Conservation (phyloP, 78 protist genomes). For the Isochrysis galbana region DNA sequence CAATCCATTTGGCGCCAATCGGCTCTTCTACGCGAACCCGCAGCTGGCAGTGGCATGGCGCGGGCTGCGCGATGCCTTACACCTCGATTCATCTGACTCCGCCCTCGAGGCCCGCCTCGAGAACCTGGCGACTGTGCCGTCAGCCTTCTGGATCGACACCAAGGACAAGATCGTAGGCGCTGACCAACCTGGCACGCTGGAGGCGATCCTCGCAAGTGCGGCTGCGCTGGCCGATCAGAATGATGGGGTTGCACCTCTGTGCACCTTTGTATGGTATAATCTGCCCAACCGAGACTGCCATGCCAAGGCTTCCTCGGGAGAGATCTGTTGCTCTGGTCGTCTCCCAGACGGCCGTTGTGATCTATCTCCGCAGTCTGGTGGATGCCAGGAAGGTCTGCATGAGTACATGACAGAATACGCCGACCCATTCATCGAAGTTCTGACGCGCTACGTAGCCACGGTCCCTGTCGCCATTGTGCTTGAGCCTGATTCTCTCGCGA, state of each 20-base stretch:
- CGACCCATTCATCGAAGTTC: background rate
- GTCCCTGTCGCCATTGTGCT: background rate
- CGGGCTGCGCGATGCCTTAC: too few species aligned
- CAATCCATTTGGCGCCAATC: too few species aligned
- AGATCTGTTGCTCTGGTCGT: constrained; percentile 1
- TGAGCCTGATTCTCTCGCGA: background rate
- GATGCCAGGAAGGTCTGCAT: background rate
- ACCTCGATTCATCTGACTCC: too few species aligned
- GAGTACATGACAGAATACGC: background rate
- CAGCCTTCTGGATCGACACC: too few species aligned
- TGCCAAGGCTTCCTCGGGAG: background rate
- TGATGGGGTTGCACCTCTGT: background rate
- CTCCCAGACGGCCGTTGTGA: background rate
- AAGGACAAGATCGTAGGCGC: too few species aligned
- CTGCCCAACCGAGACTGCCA: background rate
- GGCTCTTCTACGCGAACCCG: too few species aligned
- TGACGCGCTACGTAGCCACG: background rate
- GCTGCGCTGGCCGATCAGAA: too few species aligned
- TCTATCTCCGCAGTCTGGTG: background rate
- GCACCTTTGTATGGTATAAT: background rate
- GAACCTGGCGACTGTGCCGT: too few species aligned
- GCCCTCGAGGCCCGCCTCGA: too few species aligned
- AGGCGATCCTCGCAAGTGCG: too few species aligned
- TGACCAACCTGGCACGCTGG: too few species aligned
- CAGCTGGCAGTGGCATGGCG: too few species aligned